phyloP scores from a whole-genome alignment of 2,329 filamentous ascomycete genomes.

The Macrophomina phaseolina region DNA sequence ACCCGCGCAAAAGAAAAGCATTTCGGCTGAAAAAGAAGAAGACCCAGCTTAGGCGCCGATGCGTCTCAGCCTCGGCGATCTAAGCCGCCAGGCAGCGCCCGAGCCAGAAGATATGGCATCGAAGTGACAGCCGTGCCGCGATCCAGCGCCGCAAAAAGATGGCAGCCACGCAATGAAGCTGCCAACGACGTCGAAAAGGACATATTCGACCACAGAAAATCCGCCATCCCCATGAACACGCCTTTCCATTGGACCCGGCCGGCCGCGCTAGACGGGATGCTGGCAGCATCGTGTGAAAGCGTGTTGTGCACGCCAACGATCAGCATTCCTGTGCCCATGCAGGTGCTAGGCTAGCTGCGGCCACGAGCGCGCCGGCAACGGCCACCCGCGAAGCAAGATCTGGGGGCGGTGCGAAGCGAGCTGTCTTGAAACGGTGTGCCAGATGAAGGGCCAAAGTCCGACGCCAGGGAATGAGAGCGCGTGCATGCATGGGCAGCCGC shows the following conservation, averaged over 20 bases:
- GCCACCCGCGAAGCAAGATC: slow-evolving; percentile 13
- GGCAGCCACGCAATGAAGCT: slow-evolving; percentile 4
- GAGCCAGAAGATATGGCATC: slow-evolving; percentile 26
- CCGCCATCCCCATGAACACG: slow-evolving; percentile 10
- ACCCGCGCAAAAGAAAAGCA: slow-evolving; percentile 27
- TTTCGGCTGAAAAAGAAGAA: slow-evolving; percentile 22
- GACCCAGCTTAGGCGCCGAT: slow-evolving; percentile 20
- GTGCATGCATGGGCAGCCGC: slow-evolving; percentile 20
- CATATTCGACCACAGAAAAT: slow-evolving; percentile 8
- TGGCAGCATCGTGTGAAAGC: background rate
- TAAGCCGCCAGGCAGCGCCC: slow-evolving; percentile 15
- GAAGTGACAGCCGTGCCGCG: slow-evolving; percentile 10
- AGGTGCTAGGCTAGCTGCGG: slow-evolving; percentile 16
- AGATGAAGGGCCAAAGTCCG: slow-evolving; percentile 22
- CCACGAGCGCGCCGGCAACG: slow-evolving; percentile 26
- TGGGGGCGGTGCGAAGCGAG: slow-evolving; percentile 22
- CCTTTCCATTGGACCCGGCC: slow-evolving; percentile 11
- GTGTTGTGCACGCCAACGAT: background rate
- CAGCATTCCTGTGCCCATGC: slow-evolving; percentile 13
- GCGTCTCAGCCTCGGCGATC: slow-evolving; percentile 27
- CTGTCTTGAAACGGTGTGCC: slow-evolving; percentile 27
- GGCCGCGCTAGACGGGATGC: background rate
- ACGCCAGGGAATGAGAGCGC: slow-evolving; percentile 23
- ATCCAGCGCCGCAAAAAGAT: slow-evolving; percentile 18
- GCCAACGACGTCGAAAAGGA: slow-evolving; percentile 15